These are phyloP conservation scores for Mycena venus DNA, from an alignment of 768 basidiomycete genomes.

Conservation along the genomic window DNA sequence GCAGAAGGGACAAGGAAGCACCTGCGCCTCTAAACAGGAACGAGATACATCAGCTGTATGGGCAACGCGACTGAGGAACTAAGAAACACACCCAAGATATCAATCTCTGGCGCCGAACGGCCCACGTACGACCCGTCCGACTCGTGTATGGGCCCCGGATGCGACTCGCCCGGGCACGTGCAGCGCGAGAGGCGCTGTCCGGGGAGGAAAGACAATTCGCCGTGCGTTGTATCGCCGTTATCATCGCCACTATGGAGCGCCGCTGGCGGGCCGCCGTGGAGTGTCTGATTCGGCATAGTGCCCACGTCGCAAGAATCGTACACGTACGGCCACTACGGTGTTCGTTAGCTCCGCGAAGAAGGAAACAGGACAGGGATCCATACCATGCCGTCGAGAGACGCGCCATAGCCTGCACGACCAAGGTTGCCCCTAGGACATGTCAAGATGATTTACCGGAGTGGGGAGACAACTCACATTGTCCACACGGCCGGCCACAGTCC, in stretches of 20 bases:
- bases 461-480: conserved; percentile 36
- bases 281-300: conserved; percentile 81
- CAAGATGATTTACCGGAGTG: neutral
- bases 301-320: conserved; percentile 86
- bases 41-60: neutral
- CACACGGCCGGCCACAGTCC: conserved; percentile 23
- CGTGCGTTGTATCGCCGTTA: conserved; percentile 46
- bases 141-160: conserved; percentile 65
- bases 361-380: conserved; percentile 42
- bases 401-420: conserved; percentile 68
- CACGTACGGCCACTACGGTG: conserved; percentile 69
- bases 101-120: conserved; percentile 72
- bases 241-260: conserved; percentile 64
- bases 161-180: conserved; percentile 69
- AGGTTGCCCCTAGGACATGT: conserved; percentile 19
- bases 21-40: conserved; percentile 53
- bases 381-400: conserved; percentile 65
- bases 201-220: conserved; percentile 59
- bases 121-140: conserved; percentile 64
- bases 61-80: neutral
- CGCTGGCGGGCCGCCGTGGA: conserved; percentile 59
- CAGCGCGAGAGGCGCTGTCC: conserved; percentile 72
- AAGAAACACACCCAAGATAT: conserved; percentile 55
- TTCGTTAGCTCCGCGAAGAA: no score
- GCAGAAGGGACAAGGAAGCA: neutral